Conservation (phyloP, 2,329 filamentous ascomycete species). For the Aspergillus novoparasiticus region DNA sequence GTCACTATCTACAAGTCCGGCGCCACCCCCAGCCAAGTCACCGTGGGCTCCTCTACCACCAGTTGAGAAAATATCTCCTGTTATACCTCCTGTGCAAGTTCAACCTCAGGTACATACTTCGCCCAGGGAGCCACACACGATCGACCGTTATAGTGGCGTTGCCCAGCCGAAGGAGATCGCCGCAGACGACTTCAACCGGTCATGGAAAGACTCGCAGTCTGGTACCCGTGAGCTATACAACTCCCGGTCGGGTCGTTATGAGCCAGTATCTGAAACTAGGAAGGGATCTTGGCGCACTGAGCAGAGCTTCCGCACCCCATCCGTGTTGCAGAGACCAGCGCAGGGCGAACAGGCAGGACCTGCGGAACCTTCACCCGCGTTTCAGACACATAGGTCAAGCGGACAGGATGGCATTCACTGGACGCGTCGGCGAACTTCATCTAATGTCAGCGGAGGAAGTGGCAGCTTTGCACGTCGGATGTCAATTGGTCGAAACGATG, state of each 20-base stretch:
- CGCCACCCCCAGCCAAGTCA: slow-evolving; percentile 75
- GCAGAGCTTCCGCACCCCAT: slow-evolving; percentile 67
- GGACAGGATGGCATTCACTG: slow-evolving; percentile 67
- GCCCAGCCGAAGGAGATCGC: slow-evolving; percentile 77
- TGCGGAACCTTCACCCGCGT: slow-evolving; percentile 81
- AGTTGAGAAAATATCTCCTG: slow-evolving; percentile 75
- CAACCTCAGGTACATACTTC: slow-evolving; percentile 53
- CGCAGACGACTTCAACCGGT: slow-evolving; percentile 88
- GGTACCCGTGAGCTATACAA: slow-evolving; percentile 82
- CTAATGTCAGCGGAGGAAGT: slow-evolving; percentile 86
- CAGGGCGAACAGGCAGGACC: slow-evolving; percentile 65
- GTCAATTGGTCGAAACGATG: slow-evolving; percentile 55
- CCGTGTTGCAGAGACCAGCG: slow-evolving; percentile 74
- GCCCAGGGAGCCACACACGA: slow-evolving; percentile 58
- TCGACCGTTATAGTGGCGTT: slow-evolving; percentile 57
- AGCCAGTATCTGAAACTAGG: slow-evolving; percentile 77
- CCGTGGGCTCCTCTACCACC: slow-evolving; percentile 89
- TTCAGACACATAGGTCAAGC: slow-evolving; percentile 74
- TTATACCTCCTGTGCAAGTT: slow-evolving; percentile 55
- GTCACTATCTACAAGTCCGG: slow-evolving; percentile 47
- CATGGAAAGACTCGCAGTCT: slow-evolving; percentile 72
- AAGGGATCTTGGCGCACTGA: slow-evolving; percentile 71
- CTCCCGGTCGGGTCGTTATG: slow-evolving; percentile 91
- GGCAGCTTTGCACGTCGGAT: slow-evolving; percentile 67
- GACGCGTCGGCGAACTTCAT: slow-evolving; percentile 79